phyloP scores from a whole-genome alignment of 805 yeast species.

The Ogataea paraovalis region DNA sequence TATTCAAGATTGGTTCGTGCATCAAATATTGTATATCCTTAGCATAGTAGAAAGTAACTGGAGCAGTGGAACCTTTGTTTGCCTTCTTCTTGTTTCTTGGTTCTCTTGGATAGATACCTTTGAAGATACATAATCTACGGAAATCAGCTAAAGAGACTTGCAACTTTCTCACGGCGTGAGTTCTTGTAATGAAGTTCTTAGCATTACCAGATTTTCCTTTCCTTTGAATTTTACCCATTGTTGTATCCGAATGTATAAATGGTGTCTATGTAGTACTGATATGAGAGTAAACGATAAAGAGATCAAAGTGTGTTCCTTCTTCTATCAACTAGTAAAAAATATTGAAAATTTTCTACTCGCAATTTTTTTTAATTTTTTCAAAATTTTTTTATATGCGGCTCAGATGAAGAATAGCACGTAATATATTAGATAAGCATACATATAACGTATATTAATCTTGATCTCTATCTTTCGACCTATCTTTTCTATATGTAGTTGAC shows the following conservation, averaged over 20 bases:
- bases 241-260: not conserved
- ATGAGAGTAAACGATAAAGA: not conserved
- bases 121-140: constrained; percentile 94
- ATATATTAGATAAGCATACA: not conserved
- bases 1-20: constrained; percentile 90
- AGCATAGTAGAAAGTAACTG: constrained; percentile 87
- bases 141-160: constrained; percentile 95
- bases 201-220: constrained; percentile 86
- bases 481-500: no score
- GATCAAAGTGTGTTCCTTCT: not conserved
- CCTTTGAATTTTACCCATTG: constrained; percentile 69
- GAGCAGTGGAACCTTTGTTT: constrained; percentile 96
- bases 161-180: constrained; percentile 87
- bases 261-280: not conserved
- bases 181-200: constrained; percentile 85
- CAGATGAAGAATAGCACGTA: not conserved
- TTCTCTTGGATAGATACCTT: constrained; percentile 96
- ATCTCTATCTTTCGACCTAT: no score
- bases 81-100: constrained; percentile 96
- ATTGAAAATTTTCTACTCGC: not conserved
- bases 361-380: not conserved
- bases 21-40: constrained; percentile 92
- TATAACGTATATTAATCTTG: no score
- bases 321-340: not conserved
- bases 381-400: not conserved